These are phyloP conservation scores for Plasmodiophora brassicae DNA, from an alignment of 208 protist genomes.

Conservation along the genomic window DNA sequence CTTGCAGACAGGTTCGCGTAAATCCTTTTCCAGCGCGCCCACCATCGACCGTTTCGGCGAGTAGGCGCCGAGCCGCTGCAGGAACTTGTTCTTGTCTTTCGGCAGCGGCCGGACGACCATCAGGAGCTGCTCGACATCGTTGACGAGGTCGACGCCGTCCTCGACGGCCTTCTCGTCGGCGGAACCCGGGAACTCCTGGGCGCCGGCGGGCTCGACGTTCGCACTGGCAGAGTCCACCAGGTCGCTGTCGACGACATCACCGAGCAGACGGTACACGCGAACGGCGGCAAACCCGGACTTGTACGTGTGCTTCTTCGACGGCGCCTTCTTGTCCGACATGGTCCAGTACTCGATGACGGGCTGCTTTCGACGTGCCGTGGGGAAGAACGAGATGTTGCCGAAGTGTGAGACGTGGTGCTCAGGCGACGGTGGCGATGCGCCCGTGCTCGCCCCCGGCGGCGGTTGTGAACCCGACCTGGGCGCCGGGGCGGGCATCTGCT, in stretches of 20 bases:
- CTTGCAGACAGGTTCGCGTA: not conserved
- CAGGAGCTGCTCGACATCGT: not conserved
- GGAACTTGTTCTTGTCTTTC: conserved; percentile 32
- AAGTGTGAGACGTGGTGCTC: not conserved
- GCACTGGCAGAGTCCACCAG: not conserved
- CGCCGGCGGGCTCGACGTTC: too few species aligned
- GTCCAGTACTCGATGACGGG: conserved; percentile 27
- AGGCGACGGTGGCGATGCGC: too few species aligned
- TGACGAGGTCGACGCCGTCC: not conserved
- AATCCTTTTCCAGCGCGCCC: not conserved
- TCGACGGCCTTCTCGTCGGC: not conserved
- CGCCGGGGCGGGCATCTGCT: not conserved
- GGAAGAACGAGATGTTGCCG: not conserved
- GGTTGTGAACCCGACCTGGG: too few species aligned
- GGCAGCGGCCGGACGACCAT: not conserved
- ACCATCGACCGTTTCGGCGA: not conserved
- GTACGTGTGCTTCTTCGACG: not conserved
- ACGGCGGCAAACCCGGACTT: not conserved
- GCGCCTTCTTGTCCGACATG: not conserved
- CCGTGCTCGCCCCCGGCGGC: too few species aligned
- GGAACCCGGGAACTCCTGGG: not conserved
- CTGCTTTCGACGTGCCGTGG: not conserved
- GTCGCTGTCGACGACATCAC: not conserved
- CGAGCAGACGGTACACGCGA: not conserved
- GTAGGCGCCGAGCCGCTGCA: conserved; percentile 5